These are phyloP conservation scores for Chlorella sp. DNA, from an alignment of 139 green algal genomes.

Conservation along the genomic window DNA sequence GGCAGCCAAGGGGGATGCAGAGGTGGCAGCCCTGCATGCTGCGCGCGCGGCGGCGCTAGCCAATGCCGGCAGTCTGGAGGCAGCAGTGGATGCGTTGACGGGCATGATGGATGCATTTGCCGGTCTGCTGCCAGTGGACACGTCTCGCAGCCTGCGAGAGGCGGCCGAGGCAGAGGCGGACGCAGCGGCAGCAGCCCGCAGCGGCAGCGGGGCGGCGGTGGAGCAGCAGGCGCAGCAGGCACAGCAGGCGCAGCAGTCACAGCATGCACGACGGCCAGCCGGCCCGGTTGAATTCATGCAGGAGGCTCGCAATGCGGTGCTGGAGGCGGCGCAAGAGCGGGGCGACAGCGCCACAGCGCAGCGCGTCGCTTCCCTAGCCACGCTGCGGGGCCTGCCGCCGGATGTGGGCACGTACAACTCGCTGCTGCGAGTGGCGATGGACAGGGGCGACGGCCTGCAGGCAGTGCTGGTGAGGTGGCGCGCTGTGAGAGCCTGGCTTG, in stretches of 20 bases:
- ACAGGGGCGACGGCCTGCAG: conserved; percentile 10
- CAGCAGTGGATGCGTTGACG: not conserved
- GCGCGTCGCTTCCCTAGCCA: conserved; percentile 4
- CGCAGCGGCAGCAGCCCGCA: not conserved
- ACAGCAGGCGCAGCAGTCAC: not conserved
- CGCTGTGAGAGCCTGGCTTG: no score
- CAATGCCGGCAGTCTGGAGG: not conserved
- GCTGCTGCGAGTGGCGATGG: conserved; percentile 18
- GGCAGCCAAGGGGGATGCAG: not conserved
- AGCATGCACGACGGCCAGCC: not conserved
- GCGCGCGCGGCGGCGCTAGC: conserved; percentile 22
- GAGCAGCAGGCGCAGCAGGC: not conserved
- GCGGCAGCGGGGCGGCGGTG: not conserved
- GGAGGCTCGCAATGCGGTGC: conserved; percentile 5
- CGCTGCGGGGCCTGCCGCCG: conserved; percentile 27
- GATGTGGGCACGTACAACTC: conserved; percentile 23
- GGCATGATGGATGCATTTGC: conserved; percentile 17
- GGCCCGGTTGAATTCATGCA: not conserved
- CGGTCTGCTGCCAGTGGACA: conserved; percentile 15
- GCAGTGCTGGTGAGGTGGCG: conserved; percentile 13
- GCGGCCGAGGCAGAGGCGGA: not conserved
- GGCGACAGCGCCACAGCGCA: not conserved
- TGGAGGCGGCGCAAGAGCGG: conserved; percentile 4
- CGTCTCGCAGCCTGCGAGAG: not conserved
- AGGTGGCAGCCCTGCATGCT: conserved; percentile 5